Conservation (phyloP, 768 basidiomycete genomes). For the Hygrocybe coccinea region DNA sequence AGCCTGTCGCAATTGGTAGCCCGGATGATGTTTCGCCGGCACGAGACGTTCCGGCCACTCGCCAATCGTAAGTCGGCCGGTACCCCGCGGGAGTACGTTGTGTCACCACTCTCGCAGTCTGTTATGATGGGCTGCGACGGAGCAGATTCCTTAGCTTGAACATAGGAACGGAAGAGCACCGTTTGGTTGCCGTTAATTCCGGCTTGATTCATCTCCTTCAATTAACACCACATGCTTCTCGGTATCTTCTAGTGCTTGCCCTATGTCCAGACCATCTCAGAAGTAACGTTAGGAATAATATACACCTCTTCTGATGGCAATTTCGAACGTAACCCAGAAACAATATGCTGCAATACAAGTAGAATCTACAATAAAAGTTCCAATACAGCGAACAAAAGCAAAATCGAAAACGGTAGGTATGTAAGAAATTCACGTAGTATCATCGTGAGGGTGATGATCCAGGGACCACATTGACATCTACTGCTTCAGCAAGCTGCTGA, state of each 20-base stretch:
- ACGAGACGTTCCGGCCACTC: constrained; percentile 8
- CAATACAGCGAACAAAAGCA: background rate
- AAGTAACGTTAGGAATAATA: background rate
- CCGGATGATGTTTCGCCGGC: constrained; percentile 16
- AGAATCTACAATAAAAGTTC: background rate
- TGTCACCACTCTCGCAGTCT: background rate
- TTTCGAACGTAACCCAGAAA: too few species aligned
- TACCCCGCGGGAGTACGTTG: background rate
- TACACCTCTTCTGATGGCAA: background rate
- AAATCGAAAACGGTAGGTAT: background rate
- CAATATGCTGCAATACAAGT: too few species aligned
- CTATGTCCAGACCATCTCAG: background rate
- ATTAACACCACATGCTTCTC: background rate
- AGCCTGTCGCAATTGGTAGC: constrained; percentile 17
- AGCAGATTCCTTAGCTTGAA: background rate
- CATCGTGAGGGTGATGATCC: constrained; percentile 19
- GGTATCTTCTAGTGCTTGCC: background rate
- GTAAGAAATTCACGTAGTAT: constrained; percentile 5
- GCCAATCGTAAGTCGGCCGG: constrained; percentile 3
- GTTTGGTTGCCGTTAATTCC: background rate
- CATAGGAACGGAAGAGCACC: background rate
- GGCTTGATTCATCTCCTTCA: background rate
- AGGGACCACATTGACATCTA: constrained; percentile 37
- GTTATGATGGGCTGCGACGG: background rate
- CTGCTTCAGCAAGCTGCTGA: constrained; percentile 52